A percentile compares a stretch with the other conserved stretches of the same genome.
Evolutionary conservation across 2,329 filamentous ascomycete species (phyloP).

Genomic region (Ceratocystis variospora): DNA sequence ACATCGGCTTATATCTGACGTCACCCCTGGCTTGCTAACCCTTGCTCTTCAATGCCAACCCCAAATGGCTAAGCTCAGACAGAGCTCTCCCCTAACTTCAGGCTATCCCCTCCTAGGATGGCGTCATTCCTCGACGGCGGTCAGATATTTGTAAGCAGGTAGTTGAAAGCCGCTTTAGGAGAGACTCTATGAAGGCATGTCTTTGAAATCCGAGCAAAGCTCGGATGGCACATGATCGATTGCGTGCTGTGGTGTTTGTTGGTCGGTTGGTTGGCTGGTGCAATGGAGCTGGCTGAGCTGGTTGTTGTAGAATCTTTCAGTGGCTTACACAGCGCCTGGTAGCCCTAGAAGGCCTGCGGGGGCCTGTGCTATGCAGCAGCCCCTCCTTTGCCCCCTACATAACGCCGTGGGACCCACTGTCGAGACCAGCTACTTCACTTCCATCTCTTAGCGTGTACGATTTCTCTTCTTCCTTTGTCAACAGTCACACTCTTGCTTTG

Average conservation of each 20-base stretch:
- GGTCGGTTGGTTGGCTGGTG: background rate
- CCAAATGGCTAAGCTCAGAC: background rate
- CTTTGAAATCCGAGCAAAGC: background rate
- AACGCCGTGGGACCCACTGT: background rate
- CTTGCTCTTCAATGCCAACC: background rate
- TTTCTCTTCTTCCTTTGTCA: background rate
- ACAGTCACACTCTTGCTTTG: no score
- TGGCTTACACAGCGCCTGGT: background rate
- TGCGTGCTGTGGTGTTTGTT: background rate
- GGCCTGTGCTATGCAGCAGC: background rate
- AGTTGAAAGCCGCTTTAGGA: background rate
- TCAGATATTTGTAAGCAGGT: background rate
- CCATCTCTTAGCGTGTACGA: background rate
- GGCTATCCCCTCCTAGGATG: background rate
- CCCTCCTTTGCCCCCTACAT: background rate
- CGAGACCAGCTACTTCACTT: background rate
- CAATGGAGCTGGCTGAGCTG: background rate
- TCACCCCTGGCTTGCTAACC: background rate
- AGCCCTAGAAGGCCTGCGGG: background rate
- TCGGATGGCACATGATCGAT: background rate
- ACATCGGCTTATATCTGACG: background rate
- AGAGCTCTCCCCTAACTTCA: no score
- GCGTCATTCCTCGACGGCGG: background rate
- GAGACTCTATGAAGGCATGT: background rate
- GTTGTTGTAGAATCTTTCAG: background rate